Evolutionary conservation across 169 alveolate species (phyloP).

Genomic region (Blepharisma undulans): DNA sequence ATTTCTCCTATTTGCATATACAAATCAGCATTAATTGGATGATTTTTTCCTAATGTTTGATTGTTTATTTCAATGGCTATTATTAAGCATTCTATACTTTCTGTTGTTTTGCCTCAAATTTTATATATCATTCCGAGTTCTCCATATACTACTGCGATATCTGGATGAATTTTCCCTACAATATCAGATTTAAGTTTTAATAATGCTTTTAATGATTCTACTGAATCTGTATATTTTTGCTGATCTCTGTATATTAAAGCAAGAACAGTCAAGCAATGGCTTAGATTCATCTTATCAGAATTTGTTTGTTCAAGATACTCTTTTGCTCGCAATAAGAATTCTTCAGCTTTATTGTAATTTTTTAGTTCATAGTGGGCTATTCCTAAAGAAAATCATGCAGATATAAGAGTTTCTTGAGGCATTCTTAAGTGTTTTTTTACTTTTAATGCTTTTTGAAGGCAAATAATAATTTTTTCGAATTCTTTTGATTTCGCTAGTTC

Average conservation of each 20-base stretch:
- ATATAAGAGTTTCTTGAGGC: no score
- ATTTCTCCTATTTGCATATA: not conserved
- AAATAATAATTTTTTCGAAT: no score
- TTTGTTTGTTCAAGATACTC: no score
- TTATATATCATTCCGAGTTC: not conserved
- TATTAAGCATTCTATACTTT: not conserved
- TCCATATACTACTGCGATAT: not conserved
- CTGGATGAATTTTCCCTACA: not conserved
- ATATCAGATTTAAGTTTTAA: not conserved
- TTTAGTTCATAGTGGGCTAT: no score
- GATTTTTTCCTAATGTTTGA: not conserved
- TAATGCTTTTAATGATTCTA: not conserved
- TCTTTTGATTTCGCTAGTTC: no score
- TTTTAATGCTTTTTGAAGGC: no score
- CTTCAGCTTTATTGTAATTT: no score
- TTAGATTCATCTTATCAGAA: no score
- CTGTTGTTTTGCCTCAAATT: not conserved
- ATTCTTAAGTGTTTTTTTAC: no score
- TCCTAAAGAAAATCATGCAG: no score
- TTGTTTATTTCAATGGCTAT: not conserved
- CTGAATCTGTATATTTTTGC: not conserved
- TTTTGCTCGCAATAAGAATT: no score
- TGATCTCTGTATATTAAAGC: not conserved
- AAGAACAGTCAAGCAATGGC: no score
- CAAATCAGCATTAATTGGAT: not conserved